Evolutionary conservation across 768 basidiomycete species (phyloP).

Genomic region (Clathrus columnatus): DNA sequence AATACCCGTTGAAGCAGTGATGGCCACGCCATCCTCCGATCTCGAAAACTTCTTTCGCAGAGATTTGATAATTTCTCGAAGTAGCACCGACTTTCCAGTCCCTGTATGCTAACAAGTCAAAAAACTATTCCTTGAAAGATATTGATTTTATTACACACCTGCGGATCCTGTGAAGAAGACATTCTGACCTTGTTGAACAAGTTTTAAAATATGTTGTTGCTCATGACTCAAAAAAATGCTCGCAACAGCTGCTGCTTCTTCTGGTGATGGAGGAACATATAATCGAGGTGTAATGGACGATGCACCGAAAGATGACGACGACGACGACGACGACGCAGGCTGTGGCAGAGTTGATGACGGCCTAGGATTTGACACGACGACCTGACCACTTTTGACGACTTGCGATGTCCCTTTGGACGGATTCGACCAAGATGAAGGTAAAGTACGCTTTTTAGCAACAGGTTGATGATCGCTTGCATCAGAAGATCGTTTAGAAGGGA

Average conservation of each 20-base stretch:
- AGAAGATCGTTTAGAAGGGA: slow-evolving; percentile 28
- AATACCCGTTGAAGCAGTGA: slow-evolving; percentile 93
- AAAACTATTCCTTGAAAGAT: neutral
- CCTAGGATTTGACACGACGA: slow-evolving; percentile 8
- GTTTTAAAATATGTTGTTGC: slow-evolving; percentile 72
- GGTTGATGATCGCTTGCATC: slow-evolving; percentile 3
- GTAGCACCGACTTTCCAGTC: slow-evolving; percentile 92
- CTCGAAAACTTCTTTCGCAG: slow-evolving; percentile 49
- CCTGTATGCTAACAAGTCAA: slow-evolving; percentile 37
- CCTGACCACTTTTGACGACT: neutral
- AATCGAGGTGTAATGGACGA: slow-evolving; percentile 10
- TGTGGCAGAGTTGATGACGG: no score
- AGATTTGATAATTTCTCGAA: slow-evolving; percentile 81
- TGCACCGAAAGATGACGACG: slow-evolving; percentile 7
- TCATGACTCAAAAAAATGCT: slow-evolving; percentile 69
- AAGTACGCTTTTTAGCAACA: slow-evolving; percentile 15
- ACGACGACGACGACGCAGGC: neutral
- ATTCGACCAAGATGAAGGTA: slow-evolving; percentile 22
- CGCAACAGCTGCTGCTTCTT: slow-evolving; percentile 21
- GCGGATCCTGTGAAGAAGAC: slow-evolving; percentile 97
- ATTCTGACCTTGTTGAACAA: slow-evolving; percentile 66
- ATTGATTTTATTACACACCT: slow-evolving; percentile 41
- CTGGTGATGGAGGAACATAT: slow-evolving; percentile 23
- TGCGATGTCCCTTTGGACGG: slow-evolving; percentile 11
- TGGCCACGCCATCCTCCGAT: slow-evolving; percentile 66